phyloP scores from a whole-genome alignment of 805 yeast species.

The Spathaspora boniae region DNA sequence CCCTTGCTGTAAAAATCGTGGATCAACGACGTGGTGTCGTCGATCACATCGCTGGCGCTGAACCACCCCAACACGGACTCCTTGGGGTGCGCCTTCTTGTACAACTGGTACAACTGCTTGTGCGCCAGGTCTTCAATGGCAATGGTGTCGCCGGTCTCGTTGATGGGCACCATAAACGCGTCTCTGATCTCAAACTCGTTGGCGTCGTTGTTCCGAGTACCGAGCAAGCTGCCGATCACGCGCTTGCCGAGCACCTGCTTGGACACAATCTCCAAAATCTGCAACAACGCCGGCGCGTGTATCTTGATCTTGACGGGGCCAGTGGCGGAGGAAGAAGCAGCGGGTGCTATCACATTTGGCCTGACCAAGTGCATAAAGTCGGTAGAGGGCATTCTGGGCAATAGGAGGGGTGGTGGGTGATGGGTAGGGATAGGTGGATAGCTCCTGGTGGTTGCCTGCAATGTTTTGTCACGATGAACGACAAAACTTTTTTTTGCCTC shows the following conservation, averaged over 20 bases:
- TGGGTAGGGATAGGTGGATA: background rate
- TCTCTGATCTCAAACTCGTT: conserved; percentile 66
- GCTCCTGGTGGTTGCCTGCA: background rate
- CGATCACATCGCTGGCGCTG: conserved; percentile 57
- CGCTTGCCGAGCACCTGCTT: conserved; percentile 48
- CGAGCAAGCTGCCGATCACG: conserved; percentile 79
- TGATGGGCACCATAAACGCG: conserved; percentile 78
- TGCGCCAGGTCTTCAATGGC: conserved; percentile 76
- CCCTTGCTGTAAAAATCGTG: conserved; percentile 78
- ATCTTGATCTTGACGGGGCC: conserved; percentile 55
- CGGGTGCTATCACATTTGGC: conserved; percentile 49
- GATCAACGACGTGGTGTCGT: conserved; percentile 69
- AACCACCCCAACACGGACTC: conserved; percentile 85
- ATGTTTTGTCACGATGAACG: background rate
- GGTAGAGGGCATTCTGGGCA: background rate
- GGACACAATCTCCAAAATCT: conserved; percentile 70
- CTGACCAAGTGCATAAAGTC: conserved; percentile 44
- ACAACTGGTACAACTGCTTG: conserved; percentile 63
- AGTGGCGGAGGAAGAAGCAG: conserved; percentile 34
- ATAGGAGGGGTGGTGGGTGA: background rate
- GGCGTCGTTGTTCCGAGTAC: conserved; percentile 82
- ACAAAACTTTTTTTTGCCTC: background rate
- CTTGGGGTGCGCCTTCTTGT: conserved; percentile 76
- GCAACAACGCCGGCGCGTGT: conserved; percentile 70
- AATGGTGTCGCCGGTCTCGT: conserved; percentile 69